phyloP scores from a whole-genome alignment of 257 asterid genomes.

The Penstemon davidsonii region DNA sequence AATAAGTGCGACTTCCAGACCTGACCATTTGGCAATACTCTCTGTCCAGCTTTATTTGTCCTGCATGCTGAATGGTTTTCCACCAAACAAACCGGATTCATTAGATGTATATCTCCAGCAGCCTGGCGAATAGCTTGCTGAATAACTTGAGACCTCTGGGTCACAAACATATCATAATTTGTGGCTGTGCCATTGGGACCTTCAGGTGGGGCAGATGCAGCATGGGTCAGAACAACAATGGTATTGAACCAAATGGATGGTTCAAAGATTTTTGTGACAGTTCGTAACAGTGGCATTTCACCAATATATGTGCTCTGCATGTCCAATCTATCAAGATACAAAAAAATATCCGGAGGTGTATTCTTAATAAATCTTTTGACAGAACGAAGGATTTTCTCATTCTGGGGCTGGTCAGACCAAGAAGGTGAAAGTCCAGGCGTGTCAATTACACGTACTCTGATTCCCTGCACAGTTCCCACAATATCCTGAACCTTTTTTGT shows the following conservation, averaged over 20 bases:
- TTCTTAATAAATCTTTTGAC: slow-evolving; percentile 75
- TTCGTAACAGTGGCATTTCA: slow-evolving; percentile 84
- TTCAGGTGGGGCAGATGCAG: slow-evolving; percentile 98
- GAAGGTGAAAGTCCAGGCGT: slow-evolving; percentile 97
- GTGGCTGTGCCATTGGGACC: slow-evolving; percentile 89
- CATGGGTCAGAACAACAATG: slow-evolving; percentile 95
- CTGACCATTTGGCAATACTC: slow-evolving; percentile 98
- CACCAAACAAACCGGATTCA: slow-evolving; percentile 97
- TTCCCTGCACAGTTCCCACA: slow-evolving; percentile 95
- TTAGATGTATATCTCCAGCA: slow-evolving; percentile 93
- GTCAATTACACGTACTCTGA: slow-evolving; percentile 89
- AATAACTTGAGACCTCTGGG: slow-evolving; percentile 90
- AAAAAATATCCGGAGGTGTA: slow-evolving; percentile 91
- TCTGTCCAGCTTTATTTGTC: slow-evolving; percentile 96
- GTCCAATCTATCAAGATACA: slow-evolving; percentile 96
- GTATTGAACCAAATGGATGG: slow-evolving; percentile 98
- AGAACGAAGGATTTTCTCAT: slow-evolving; percentile 76
- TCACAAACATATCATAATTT: slow-evolving; percentile 95
- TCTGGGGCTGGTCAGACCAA: slow-evolving; percentile 93
- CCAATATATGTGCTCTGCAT: slow-evolving; percentile 89
- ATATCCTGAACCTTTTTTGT: slow-evolving; percentile 96
- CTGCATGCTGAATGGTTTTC: slow-evolving; percentile 97
- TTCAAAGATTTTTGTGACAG: slow-evolving; percentile 87
- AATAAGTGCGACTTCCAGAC: slow-evolving; percentile 97
- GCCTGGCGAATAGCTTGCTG: slow-evolving; percentile 98